Evolutionary conservation across 805 yeast species (phyloP), one percentile per base, ranked within the genome.

Genomic region (Nakazawaea ernobii): DNA sequence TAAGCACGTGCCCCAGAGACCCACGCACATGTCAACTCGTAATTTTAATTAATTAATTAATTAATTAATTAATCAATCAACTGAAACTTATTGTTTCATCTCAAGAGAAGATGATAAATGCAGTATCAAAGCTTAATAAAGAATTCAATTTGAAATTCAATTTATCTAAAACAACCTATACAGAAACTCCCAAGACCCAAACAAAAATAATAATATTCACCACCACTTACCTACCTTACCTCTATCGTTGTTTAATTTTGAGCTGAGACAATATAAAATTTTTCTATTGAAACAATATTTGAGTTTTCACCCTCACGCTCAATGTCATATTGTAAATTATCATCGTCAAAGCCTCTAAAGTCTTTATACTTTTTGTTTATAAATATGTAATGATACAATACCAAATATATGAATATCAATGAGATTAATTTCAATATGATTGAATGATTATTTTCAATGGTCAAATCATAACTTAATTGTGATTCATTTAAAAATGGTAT

Each of bases 251-350:
- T 5, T 10, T 14, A 27, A 29, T 44, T 42, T 20, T 39, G 15
- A 6, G 36, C 7, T 5, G 47, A 44, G 15, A 44, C 43, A 8
- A 45, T 39, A 29, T 45, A 45, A 35, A 45, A 45, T 27, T 45
- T 45, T 24, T 45, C 48, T 8, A 45, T 45, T 8, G 43, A 39
- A 13, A 45, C 48, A 4, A 45, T 35, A 35, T 45, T 45, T 17
- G 39, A 8, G 17, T 36, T 36, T 24, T 17, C 26, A 36, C 20
- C 20, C 11, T 8, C 10, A 24, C 8, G 8, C 17, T 17, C 26
- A 9, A 29, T 26, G 1, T 13, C 20, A 7, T 24, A 15, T 8
- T 39, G 8, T 7, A 17, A 4, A 10, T 11, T 35, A 8, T 32
- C 45, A 29, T 28, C 29, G 17, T 33, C 39, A 9, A 45, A 45